These are phyloP conservation scores for Backusella morwellensis DNA, from an alignment of 192 early-diverging fungal genomes.

Conservation along the genomic window DNA sequence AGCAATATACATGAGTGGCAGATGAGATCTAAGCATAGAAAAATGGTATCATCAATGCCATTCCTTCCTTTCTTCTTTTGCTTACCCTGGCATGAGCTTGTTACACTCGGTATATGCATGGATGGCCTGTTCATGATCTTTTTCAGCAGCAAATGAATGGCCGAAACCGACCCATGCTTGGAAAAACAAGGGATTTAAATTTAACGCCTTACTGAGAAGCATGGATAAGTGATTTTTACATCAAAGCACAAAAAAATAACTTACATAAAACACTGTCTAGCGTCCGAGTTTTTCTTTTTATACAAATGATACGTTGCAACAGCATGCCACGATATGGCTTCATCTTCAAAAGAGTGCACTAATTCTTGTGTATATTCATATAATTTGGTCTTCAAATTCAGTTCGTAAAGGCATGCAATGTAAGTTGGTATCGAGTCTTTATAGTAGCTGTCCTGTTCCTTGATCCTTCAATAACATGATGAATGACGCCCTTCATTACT, in stretches of 20 bases:
- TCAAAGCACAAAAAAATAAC: not conserved
- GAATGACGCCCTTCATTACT: not conserved
- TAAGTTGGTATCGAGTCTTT: slow-evolving; percentile 58
- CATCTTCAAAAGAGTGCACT: slow-evolving; percentile 58
- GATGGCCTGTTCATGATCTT: slow-evolving; percentile 75
- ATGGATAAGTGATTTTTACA: not conserved
- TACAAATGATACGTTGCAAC: slow-evolving; percentile 78
- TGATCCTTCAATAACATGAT: slow-evolving; percentile 46
- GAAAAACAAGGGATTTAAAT: slow-evolving; percentile 59
- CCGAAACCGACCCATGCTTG: slow-evolving; percentile 80
- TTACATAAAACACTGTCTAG: slow-evolving; percentile 61
- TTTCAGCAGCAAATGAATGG: slow-evolving; percentile 74
- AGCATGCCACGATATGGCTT: slow-evolving; percentile 67
- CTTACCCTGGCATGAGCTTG: slow-evolving; percentile 67
- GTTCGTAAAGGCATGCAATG: slow-evolving; percentile 64
- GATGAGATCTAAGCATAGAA: slow-evolving; percentile 46
- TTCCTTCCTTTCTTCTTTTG: not conserved
- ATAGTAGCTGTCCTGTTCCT: slow-evolving; percentile 58
- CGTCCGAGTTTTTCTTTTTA: slow-evolving; percentile 57
- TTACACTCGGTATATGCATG: slow-evolving; percentile 65
- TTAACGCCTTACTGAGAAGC: slow-evolving; percentile 47
- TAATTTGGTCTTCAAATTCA: slow-evolving; percentile 60
- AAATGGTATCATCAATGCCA: not conserved
- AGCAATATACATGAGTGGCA: slow-evolving; percentile 72
- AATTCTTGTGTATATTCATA: slow-evolving; percentile 75